A percentile compares a stretch with the other conserved stretches of the same genome.
Evolutionary conservation across 768 basidiomycete genomes (phyloP).

Genomic region (Tulasnella sp.): DNA sequence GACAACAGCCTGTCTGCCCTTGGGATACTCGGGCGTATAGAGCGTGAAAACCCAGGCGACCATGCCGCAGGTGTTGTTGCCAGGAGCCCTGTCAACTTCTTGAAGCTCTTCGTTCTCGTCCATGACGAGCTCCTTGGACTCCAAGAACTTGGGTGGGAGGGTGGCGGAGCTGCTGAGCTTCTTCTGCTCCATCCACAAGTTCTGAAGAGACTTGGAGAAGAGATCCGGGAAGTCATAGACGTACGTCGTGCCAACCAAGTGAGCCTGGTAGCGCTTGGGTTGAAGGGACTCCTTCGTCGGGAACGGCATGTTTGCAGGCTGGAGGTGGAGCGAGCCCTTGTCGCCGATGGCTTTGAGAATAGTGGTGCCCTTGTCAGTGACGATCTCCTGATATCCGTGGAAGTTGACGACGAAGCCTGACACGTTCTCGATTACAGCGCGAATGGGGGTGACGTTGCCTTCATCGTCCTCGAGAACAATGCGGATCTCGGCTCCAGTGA

Average conservation of each 20-base stretch:
- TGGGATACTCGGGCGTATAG: conserved; percentile 87
- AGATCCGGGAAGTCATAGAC: conserved; percentile 99
- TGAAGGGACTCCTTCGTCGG: conserved; percentile 98
- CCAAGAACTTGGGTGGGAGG: conserved; percentile 75
- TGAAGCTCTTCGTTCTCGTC: conserved; percentile 91
- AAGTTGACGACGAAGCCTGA: conserved; percentile 99
- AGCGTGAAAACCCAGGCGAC: conserved; percentile 96
- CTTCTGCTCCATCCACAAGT: conserved; percentile 82
- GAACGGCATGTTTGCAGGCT: conserved; percentile 91
- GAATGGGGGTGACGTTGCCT: conserved; percentile 93
- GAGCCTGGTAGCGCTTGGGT: conserved; percentile 98
- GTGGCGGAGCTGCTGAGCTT: conserved; percentile 64
- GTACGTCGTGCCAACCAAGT: conserved; percentile 97
- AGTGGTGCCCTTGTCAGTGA: conserved; percentile 91
- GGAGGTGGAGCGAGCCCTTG: conserved; percentile 94
- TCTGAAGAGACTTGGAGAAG: conserved; percentile 95
- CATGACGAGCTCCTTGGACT: conserved; percentile 87
- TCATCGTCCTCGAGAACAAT: conserved; percentile 93
- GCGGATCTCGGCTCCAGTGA: conserved; percentile 96
- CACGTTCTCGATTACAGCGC: conserved; percentile 97
- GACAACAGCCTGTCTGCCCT: conserved; percentile 83
- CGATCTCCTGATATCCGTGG: conserved; percentile 97
- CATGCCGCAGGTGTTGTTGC: conserved; percentile 96
- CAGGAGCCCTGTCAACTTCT: conserved; percentile 90
- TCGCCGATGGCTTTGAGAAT: conserved; percentile 98